Conservation (phyloP, 108 stramenopile genomes). For the Aurantiochytrium sp. region DNA sequence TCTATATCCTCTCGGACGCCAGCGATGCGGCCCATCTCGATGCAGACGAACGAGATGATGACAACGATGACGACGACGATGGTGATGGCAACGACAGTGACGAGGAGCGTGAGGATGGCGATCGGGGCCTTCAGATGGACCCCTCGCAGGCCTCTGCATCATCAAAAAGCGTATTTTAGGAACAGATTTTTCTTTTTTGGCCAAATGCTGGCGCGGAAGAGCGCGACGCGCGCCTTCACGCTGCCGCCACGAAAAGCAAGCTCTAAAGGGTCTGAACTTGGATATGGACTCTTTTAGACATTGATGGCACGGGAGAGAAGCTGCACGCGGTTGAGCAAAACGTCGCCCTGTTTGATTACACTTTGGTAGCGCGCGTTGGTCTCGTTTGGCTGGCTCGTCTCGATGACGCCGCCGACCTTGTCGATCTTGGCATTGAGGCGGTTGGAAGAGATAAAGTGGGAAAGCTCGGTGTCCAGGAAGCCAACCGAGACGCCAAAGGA, state of each 20-base stretch:
- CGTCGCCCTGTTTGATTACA: constrained; percentile 92
- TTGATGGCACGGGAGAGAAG: constrained; percentile 89
- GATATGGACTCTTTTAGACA: constrained; percentile 61
- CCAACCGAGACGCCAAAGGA: constrained; percentile 82
- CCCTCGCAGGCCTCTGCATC: not conserved
- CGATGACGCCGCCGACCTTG: constrained; percentile 91
- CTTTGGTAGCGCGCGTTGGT: constrained; percentile 94
- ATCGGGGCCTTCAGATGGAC: not conserved
- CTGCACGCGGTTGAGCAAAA: constrained; percentile 91
- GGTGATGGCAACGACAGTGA: not conserved
- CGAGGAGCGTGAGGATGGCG: not conserved
- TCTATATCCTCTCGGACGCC: not conserved
- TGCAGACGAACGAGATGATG: not conserved
- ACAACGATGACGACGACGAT: not conserved
- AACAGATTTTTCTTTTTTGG: no score
- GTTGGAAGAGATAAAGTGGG: constrained; percentile 91
- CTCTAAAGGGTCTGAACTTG: no score
- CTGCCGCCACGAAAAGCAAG: no score
- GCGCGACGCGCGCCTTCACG: no score
- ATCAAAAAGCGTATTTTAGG: no score
- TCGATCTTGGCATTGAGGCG: constrained; percentile 94
- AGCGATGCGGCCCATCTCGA: not conserved
- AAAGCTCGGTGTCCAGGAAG: constrained; percentile 87
- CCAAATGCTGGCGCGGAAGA: no score
- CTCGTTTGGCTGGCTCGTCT: constrained; percentile 87